Conservation (phyloP, 2,329 filamentous ascomycete genomes). For the Claviceps africana region DNA sequence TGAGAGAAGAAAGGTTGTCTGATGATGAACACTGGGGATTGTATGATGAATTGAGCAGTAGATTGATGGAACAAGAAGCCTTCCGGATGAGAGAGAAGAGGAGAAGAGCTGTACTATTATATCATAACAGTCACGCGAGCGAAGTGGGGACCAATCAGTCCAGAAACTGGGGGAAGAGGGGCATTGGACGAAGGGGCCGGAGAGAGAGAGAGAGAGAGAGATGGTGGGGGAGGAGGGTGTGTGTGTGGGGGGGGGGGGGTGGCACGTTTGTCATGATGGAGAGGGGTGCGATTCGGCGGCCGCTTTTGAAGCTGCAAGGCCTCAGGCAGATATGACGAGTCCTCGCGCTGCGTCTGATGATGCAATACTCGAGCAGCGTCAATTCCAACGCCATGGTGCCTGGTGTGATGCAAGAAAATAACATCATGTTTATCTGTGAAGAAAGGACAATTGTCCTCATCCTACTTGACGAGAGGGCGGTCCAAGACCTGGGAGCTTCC, state of each 20-base stretch:
- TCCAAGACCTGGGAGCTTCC: neutral
- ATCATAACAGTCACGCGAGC: slow-evolving; percentile 12
- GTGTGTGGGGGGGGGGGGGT: neutral
- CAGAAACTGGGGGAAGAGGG: neutral
- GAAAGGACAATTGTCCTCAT: neutral
- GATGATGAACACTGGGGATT: slow-evolving; percentile 2
- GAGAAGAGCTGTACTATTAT: slow-evolving; percentile 10
- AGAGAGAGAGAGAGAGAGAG: too few species aligned
- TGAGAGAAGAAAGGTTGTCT: neutral
- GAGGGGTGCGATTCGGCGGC: neutral
- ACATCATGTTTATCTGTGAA: too few species aligned
- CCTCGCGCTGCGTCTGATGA: neutral
- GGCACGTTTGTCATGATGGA: neutral
- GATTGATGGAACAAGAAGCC: neutral
- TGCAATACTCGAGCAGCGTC: neutral
- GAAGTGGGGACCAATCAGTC: slow-evolving; percentile 10
- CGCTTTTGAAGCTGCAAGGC: neutral
- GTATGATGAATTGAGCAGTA: slow-evolving; percentile 3
- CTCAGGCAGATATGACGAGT: neutral
- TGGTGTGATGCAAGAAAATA: too few species aligned
- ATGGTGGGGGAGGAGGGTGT: too few species aligned
- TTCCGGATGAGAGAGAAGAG: slow-evolving; percentile 3
- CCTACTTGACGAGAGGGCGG: neutral
- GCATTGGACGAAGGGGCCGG: neutral
- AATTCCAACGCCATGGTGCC: too few species aligned